Evolutionary conservation across 2,329 filamentous ascomycete species (phyloP).

Genomic region (Drechslera avenae): DNA sequence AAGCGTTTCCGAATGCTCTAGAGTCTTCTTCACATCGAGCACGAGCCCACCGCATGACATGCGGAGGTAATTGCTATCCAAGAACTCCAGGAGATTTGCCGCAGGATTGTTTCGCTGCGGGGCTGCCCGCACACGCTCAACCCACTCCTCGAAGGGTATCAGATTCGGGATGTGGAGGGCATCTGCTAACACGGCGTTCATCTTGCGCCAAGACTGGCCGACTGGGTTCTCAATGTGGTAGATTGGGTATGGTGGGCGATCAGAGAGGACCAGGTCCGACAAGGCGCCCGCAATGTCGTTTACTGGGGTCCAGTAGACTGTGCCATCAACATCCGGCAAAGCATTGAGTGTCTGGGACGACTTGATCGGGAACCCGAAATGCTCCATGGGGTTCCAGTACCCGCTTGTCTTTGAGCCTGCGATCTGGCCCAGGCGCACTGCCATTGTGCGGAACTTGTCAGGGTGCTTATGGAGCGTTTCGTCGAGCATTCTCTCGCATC

Average conservation of each 20-base stretch:
- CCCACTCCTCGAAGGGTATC: constrained; percentile 51
- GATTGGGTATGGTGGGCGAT: constrained; percentile 37
- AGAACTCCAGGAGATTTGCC: constrained; percentile 36
- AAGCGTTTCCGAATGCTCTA: constrained; percentile 49
- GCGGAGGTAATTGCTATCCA: constrained; percentile 43
- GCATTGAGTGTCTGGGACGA: constrained; percentile 53
- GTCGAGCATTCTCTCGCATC: constrained; percentile 58
- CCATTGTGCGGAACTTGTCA: constrained; percentile 51
- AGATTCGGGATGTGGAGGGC: constrained; percentile 37
- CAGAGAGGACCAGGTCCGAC: constrained; percentile 40
- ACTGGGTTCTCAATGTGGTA: constrained; percentile 56
- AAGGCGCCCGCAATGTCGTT: constrained; percentile 47
- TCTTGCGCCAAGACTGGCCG: constrained; percentile 49
- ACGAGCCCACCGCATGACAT: constrained; percentile 56
- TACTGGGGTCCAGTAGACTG: constrained; percentile 53
- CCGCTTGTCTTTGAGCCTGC: constrained; percentile 57
- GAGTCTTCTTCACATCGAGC: constrained; percentile 44
- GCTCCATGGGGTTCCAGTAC: constrained; percentile 61
- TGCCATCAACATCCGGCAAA: constrained; percentile 40
- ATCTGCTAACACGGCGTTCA: constrained; percentile 42
- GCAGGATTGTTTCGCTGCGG: constrained; percentile 41
- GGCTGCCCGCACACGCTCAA: constrained; percentile 40
- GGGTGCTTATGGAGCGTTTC: constrained; percentile 53
- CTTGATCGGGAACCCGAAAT: constrained; percentile 58
- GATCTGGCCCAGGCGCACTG: constrained; percentile 59